Evolutionary conservation across 306 rosid species (phyloP).

Genomic region (Albizia julibrissin): DNA sequence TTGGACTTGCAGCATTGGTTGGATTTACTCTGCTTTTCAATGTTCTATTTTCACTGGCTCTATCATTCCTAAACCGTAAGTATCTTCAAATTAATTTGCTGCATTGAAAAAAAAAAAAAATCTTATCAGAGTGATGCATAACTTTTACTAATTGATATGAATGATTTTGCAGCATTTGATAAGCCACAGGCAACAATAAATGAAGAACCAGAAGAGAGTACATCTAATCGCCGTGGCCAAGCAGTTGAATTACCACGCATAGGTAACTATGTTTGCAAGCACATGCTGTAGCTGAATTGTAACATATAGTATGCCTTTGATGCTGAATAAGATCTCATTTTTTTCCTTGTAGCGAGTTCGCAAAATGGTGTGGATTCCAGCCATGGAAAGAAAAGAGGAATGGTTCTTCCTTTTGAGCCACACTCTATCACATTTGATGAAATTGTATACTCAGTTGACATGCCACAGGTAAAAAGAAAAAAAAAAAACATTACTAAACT

Average conservation of each 20-base stretch:
- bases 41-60: slow-evolving; percentile 26
- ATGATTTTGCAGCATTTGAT: slow-evolving; percentile 50
- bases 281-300: neutral
- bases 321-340: slow-evolving; percentile 9
- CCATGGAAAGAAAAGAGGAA: slow-evolving; percentile 47
- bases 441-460: slow-evolving; percentile 56
- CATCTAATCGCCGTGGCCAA: neutral
- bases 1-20: slow-evolving; percentile 42
- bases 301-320: neutral
- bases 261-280: slow-evolving; percentile 33
- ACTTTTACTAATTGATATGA: slow-evolving; percentile 2
- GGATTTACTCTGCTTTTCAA: slow-evolving; percentile 47
- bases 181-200: slow-evolving; percentile 40
- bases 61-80: slow-evolving; percentile 45
- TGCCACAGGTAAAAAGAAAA: slow-evolving; percentile 49
- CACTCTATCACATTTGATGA: slow-evolving; percentile 59
- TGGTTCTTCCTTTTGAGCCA: slow-evolving; percentile 69
- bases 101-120: neutral
- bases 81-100: slow-evolving; percentile 3
- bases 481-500: neutral
- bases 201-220: slow-evolving; percentile 38
- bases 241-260: slow-evolving; percentile 43
- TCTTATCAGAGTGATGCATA: neutral
- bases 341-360: slow-evolving; percentile 41
- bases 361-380: slow-evolving; percentile 24